These are phyloP conservation scores for Lachnellula occidentalis DNA, from an alignment of 2,329 filamentous ascomycete species.

Conservation along the genomic window DNA sequence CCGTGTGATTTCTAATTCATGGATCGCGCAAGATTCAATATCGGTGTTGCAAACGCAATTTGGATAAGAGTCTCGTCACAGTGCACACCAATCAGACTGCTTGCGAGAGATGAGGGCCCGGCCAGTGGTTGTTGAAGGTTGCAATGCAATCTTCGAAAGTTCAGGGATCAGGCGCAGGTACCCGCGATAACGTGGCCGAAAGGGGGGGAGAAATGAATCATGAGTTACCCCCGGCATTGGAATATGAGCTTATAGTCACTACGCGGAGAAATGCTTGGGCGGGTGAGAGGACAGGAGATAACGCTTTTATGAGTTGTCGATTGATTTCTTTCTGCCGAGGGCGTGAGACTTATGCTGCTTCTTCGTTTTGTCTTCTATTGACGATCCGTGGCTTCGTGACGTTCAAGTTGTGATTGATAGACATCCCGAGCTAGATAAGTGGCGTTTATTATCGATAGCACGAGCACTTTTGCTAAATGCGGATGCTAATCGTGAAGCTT, in stretches of 20 bases:
- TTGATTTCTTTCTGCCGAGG: not conserved
- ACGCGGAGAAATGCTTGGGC: not conserved
- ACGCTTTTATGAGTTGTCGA: not conserved
- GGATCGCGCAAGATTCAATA: not conserved
- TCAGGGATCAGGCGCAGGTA: constrained; percentile 14
- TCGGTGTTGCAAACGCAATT: not conserved
- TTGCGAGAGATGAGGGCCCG: constrained; percentile 6
- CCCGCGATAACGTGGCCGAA: constrained; percentile 8
- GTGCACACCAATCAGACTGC: not conserved
- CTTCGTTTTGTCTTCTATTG: not conserved
- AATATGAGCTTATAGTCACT: not conserved
- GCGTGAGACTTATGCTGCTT: not conserved
- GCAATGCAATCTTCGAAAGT: not conserved
- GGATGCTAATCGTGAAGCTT: too few species aligned
- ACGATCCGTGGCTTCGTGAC: not conserved
- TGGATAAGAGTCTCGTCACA: not conserved
- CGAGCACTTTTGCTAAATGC: too few species aligned
- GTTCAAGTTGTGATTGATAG: not conserved
- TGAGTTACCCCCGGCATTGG: not conserved
- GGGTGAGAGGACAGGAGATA: not conserved
- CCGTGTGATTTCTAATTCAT: not conserved
- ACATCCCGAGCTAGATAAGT: not conserved
- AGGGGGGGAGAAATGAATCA: constrained; percentile 5
- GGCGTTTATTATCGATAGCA: too few species aligned
- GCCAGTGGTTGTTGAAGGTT: constrained; percentile 1